phyloP scores from a whole-genome alignment of 2,329 filamentous ascomycete genomes.

The Diaporthe vexans region DNA sequence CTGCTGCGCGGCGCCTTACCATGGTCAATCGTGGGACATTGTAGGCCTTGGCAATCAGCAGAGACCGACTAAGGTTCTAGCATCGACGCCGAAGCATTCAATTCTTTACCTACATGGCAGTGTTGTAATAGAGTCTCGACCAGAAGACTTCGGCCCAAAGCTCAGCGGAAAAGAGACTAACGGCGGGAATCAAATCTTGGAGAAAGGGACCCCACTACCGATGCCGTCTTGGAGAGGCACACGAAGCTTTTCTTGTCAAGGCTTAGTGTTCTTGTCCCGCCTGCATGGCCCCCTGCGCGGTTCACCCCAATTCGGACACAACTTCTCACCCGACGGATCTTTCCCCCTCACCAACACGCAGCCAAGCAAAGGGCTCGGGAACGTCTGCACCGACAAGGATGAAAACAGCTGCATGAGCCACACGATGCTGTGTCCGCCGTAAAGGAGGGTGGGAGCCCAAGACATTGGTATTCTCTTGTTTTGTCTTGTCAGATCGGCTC shows the following conservation, averaged over 20 bases:
- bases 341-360: slow-evolving; percentile 9
- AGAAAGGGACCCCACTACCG: slow-evolving; percentile 17
- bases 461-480: not conserved
- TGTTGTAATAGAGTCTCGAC: not conserved
- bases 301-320: not conserved
- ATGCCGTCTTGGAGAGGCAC: not conserved
- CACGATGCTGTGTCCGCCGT: not conserved
- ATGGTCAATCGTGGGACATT: not conserved
- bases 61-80: too few species aligned
- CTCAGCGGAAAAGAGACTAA: slow-evolving; percentile 4
- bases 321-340: slow-evolving; percentile 33
- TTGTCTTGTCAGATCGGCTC: slow-evolving; percentile 16
- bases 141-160: not conserved
- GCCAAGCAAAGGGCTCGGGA: slow-evolving; percentile 18
- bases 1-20: not conserved
- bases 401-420: slow-evolving; percentile 12
- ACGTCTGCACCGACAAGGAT: slow-evolving; percentile 31
- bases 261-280: slow-evolving; percentile 14
- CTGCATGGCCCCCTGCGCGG: not conserved
- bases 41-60: not conserved
- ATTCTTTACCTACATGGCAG: too few species aligned
- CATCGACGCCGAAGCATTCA: not conserved
- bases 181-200: slow-evolving; percentile 5
- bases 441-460: not conserved
- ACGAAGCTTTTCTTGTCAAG: slow-evolving; percentile 4